Conservation (phyloP, 176 grass and related monocot genomes). For the Musa troglodytarum region DNA sequence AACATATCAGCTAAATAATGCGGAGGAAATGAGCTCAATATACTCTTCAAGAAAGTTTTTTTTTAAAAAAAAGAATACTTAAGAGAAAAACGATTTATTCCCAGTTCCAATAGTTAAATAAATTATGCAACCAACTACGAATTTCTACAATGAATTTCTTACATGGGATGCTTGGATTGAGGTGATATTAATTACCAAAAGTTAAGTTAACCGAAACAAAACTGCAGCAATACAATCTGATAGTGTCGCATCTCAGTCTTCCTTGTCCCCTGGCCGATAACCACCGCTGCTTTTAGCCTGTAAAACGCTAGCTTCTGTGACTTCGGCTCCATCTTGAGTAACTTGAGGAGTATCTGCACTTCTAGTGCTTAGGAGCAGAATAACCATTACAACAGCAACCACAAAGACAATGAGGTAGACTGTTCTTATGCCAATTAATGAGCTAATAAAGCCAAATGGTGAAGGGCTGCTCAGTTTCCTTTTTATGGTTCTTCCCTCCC, state of each 20-base stretch:
- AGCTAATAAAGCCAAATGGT: constrained; percentile 27
- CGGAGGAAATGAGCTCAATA: too few species aligned
- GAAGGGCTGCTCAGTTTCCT: constrained; percentile 34
- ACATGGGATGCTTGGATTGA: too few species aligned
- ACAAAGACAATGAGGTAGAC: constrained; percentile 44
- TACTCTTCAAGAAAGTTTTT: too few species aligned
- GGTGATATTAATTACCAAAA: too few species aligned
- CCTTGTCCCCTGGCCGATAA: constrained; percentile 3
- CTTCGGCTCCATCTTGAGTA: constrained; percentile 26
- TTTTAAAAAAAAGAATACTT: too few species aligned
- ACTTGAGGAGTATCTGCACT: constrained; percentile 30
- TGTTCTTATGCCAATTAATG: constrained; percentile 37
- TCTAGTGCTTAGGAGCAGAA: constrained; percentile 48
- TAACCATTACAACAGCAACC: constrained; percentile 35
- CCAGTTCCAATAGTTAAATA: too few species aligned
- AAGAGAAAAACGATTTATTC: too few species aligned
- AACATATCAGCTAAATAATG: too few species aligned
- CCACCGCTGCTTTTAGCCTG: not conserved
- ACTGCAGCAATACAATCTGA: too few species aligned
- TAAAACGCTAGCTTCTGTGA: not conserved
- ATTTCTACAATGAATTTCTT: too few species aligned
- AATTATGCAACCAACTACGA: too few species aligned
- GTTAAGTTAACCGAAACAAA: too few species aligned
- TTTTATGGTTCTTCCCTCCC: constrained; percentile 55
- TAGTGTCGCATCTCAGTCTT: not conserved